Conservation (phyloP, 345 rosid species). For the Acer negundo region DNA sequence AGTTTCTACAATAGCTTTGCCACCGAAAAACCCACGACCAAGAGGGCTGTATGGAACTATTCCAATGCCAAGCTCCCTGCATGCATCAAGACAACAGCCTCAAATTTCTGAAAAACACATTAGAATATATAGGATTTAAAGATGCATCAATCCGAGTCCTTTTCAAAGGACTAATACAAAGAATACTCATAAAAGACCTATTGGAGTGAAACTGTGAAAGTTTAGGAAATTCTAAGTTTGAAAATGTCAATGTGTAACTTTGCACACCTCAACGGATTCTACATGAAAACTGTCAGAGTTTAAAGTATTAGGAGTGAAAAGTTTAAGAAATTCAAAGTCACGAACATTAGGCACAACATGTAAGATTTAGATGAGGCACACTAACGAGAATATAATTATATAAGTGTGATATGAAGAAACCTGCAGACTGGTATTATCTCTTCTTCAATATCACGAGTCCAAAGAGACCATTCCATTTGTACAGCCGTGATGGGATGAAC, state of each 20-base stretch:
- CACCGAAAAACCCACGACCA: slow-evolving; percentile 59
- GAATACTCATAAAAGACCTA: background rate
- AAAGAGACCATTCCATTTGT: slow-evolving; percentile 70
- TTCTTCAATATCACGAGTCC: slow-evolving; percentile 66
- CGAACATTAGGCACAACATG: too few species aligned
- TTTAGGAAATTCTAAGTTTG: too few species aligned
- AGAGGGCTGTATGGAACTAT: slow-evolving; percentile 60
- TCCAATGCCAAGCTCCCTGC: slow-evolving; percentile 61
- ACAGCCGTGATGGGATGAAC: slow-evolving; percentile 64
- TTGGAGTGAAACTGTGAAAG: too few species aligned
- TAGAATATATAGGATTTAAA: background rate
- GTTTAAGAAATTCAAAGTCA: too few species aligned
- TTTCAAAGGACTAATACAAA: too few species aligned
- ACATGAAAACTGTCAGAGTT: too few species aligned
- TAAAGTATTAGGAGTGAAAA: too few species aligned
- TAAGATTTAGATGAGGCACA: background rate
- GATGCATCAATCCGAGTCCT: background rate
- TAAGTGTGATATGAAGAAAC: slow-evolving; percentile 9
- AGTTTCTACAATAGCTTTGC: slow-evolving; percentile 46
- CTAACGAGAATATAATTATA: background rate
- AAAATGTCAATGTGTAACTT: too few species aligned
- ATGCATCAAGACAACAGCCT: slow-evolving; percentile 5
- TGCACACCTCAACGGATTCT: too few species aligned
- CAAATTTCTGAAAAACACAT: background rate
- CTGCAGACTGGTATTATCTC: slow-evolving; percentile 57